A percentile compares a stretch with the other conserved stretches of the same genome.
These are phyloP conservation scores for Cytospora mali DNA, from an alignment of 2,329 filamentous ascomycete genomes.

Conservation along the genomic window DNA sequence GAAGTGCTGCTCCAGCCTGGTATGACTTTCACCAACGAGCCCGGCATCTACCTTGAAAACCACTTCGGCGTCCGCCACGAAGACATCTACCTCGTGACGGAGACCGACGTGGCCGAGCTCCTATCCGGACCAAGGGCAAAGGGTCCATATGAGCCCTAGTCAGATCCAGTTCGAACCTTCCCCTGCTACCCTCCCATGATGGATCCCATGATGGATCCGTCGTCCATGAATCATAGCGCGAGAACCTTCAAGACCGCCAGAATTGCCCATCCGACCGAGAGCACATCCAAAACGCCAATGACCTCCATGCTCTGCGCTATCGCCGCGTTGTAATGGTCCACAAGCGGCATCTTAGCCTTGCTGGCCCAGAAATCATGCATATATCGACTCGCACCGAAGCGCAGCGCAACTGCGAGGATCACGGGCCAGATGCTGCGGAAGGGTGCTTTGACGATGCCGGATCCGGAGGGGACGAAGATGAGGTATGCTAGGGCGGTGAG, in stretches of 20 bases:
- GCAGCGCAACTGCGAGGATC: conserved; percentile 28
- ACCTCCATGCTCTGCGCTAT: conserved; percentile 34
- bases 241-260: conserved; percentile 32
- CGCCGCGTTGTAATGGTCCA: conserved; percentile 38
- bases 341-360: conserved; percentile 35
- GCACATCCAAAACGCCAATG: conserved; percentile 28
- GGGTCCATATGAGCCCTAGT: conserved; percentile 55
- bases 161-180: no score
- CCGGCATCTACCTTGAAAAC: conserved; percentile 62
- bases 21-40: conserved; percentile 67
- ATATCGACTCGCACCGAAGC: conserved; percentile 30
- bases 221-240: conserved; percentile 10
- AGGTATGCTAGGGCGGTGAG: conserved; percentile 22
- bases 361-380: conserved; percentile 36
- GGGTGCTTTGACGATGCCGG: conserved; percentile 18
- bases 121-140: conserved; percentile 55
- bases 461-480: conserved; percentile 18
- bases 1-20: conserved; percentile 50
- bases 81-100: conserved; percentile 61
- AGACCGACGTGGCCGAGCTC: conserved; percentile 55
- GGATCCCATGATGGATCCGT: no score
- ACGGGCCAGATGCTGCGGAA: conserved; percentile 29
- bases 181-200: background rate
- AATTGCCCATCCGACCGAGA: conserved; percentile 32
- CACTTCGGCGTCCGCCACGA: conserved; percentile 66